Conservation (phyloP, 2,329 filamentous ascomycete genomes). For the Magnaporthiopsis incrustans region DNA sequence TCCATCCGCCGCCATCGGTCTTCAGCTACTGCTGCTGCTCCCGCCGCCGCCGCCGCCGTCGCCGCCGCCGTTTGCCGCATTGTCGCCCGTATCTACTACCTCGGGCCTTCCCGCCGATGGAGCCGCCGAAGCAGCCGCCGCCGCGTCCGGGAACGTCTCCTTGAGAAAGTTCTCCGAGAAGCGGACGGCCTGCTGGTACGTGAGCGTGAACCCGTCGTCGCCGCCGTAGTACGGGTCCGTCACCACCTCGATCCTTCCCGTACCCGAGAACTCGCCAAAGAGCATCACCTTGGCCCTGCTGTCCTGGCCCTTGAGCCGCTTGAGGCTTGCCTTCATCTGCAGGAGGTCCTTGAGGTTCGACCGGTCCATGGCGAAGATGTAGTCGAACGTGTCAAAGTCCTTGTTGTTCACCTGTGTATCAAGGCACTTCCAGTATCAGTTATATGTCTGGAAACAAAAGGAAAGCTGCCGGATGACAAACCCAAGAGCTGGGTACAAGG, state of each 20-base stretch:
- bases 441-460: not conserved
- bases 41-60: too few relatives aligned
- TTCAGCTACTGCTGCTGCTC: not conserved
- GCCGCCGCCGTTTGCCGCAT: not conserved
- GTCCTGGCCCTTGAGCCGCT: conserved; percentile 40
- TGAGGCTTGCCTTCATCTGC: conserved; percentile 42
- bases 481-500: not conserved
- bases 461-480: too few relatives aligned
- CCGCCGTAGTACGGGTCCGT: conserved; percentile 93
- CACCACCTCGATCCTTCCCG: conserved; percentile 60
- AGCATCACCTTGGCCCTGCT: conserved; percentile 63
- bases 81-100: too few relatives aligned
- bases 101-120: not conserved
- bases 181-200: conserved; percentile 74
- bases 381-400: conserved; percentile 84
- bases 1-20: too few relatives aligned
- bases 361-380: conserved; percentile 90
- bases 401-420: not conserved
- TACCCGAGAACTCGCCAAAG: conserved; percentile 75
- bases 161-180: conserved; percentile 72
- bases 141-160: conserved; percentile 39
- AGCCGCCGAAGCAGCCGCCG: conserved; percentile 7
- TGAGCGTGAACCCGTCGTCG: conserved; percentile 68
- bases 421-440: not conserved
- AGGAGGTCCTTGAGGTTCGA: conserved; percentile 68